These are phyloP conservation scores for Solanum piurae DNA, from an alignment of 257 asterid species.

Conservation along the genomic window DNA sequence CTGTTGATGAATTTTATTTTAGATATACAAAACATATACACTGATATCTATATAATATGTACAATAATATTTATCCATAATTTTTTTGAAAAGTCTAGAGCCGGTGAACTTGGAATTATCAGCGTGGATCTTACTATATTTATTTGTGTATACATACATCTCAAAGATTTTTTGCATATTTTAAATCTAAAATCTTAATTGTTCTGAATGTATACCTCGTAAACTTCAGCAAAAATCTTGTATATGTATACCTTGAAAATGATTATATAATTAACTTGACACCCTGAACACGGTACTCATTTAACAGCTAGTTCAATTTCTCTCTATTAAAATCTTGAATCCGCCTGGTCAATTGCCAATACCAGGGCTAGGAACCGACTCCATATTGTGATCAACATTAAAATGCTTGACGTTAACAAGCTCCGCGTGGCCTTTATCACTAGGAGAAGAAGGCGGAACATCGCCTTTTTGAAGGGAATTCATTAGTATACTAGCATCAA, in stretches of 20 bases:
- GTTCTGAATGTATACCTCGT: too few relatives aligned
- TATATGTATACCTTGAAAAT: neutral
- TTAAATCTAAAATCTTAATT: neutral
- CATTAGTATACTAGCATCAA: neutral
- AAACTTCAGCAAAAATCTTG: neutral
- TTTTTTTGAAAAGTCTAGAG: too few relatives aligned
- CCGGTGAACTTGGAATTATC: neutral
- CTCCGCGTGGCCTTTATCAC: conserved; percentile 2
- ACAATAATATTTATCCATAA: too few relatives aligned
- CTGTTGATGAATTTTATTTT: neutral
- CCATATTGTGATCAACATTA: neutral
- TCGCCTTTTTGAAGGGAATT: conserved; percentile 10
- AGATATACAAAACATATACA: neutral
- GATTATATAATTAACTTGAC: neutral
- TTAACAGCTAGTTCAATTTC: neutral
- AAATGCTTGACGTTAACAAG: neutral
- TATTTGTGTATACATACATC: neutral
- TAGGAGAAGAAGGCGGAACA: conserved; percentile 12
- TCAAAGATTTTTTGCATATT: neutral
- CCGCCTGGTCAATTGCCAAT: neutral
- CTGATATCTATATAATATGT: too few relatives aligned
- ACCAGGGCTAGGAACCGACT: conserved; percentile 24
- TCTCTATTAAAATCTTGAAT: neutral
- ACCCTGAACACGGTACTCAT: neutral
- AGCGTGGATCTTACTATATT: neutral